These are phyloP conservation scores for Puccinia hordei DNA, from an alignment of 1,284 basidiomycete species.

Conservation along the genomic window DNA sequence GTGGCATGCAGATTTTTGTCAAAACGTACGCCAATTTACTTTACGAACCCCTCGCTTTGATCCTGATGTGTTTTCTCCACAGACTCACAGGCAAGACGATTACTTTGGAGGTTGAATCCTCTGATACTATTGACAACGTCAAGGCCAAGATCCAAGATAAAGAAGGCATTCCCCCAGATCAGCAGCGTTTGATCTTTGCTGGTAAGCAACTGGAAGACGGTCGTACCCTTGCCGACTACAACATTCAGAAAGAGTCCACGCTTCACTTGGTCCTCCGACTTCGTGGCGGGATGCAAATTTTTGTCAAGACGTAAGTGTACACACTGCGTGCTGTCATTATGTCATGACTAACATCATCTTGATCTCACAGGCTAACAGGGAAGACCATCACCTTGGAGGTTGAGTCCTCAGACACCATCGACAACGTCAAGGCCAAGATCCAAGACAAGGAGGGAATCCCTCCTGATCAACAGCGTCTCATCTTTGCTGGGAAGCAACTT, in stretches of 20 bases:
- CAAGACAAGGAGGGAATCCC: too few relatives aligned
- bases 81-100: constrained; percentile 60
- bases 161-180: constrained; percentile 70
- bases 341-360: constrained; percentile 55
- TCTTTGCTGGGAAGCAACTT: constrained; percentile 63
- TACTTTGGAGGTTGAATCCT: constrained; percentile 66
- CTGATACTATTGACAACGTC: constrained; percentile 68
- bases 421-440: too few relatives aligned
- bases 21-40: constrained; percentile 52
- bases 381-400: constrained; percentile 61
- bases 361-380: constrained; percentile 55
- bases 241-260: constrained; percentile 94
- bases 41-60: not conserved
- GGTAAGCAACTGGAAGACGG: constrained; percentile 63
- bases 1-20: constrained; percentile 62
- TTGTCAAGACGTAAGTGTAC: constrained; percentile 55
- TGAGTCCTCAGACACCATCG: too few relatives aligned
- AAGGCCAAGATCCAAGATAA: constrained; percentile 66
- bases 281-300: constrained; percentile 67
- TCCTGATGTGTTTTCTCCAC: not conserved
- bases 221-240: constrained; percentile 69
- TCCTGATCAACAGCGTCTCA: constrained; percentile 60
- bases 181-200: constrained; percentile 62
- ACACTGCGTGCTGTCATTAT: constrained; percentile 10
- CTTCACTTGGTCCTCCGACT: constrained; percentile 91